These are phyloP conservation scores for Dianthus caryophyllus DNA, from an alignment of 148 eudicot genomes.

Conservation along the genomic window DNA sequence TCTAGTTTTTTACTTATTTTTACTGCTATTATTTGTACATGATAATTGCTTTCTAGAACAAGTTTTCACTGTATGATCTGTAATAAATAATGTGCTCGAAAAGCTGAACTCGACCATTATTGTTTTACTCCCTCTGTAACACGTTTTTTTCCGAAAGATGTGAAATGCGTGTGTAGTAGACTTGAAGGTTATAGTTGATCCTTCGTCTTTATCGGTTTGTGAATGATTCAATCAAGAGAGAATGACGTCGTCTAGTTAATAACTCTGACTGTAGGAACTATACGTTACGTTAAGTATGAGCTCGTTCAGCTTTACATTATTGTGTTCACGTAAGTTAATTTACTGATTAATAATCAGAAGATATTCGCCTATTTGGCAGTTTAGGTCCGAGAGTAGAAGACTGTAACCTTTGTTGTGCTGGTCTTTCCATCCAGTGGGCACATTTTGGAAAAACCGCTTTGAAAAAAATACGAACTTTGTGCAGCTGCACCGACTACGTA, in stretches of 20 bases:
- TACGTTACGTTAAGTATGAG: not conserved
- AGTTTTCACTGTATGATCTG: too few species aligned
- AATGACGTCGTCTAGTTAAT: too few species aligned
- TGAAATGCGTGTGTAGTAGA: too few species aligned
- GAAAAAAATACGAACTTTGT: not conserved
- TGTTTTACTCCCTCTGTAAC: not conserved
- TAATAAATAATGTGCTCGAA: too few species aligned
- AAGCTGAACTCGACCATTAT: conserved; percentile 5
- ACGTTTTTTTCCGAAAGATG: too few species aligned
- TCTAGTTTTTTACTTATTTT: not conserved
- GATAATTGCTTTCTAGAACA: conserved; percentile 14
- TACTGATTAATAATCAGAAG: not conserved
- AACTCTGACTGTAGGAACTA: too few species aligned
- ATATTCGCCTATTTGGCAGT: not conserved
- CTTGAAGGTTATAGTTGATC: too few species aligned
- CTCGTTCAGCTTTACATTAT: not conserved
- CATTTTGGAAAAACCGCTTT: not conserved
- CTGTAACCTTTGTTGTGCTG: not conserved
- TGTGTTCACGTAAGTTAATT: not conserved
- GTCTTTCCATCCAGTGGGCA: not conserved
- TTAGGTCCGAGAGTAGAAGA: not conserved
- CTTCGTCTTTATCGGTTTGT: too few species aligned
- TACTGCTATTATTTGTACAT: not conserved
- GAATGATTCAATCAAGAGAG: too few species aligned
- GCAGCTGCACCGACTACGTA: not conserved